These are phyloP conservation scores for Mikania micrantha DNA, from an alignment of 129 eudicot species.

Conservation along the genomic window DNA sequence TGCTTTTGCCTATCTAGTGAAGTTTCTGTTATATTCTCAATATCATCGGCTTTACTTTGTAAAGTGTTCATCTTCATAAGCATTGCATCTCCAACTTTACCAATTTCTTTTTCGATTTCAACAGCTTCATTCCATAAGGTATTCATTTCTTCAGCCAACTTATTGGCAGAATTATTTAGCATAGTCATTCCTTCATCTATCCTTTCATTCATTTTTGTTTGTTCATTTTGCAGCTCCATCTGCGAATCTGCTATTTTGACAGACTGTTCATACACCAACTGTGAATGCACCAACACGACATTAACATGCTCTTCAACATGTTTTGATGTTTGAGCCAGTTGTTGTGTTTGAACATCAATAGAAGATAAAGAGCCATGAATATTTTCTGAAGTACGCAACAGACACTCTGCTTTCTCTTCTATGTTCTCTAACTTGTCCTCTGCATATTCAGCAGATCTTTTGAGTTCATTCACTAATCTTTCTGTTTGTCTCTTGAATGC, in stretches of 20 bases:
- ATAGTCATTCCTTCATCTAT: conserved; percentile 49
- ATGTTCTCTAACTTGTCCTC: conserved; percentile 51
- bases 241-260: conserved; percentile 53
- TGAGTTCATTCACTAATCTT: conserved; percentile 64
- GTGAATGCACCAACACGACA: conserved; percentile 41
- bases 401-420: conserved; percentile 45
- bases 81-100: conserved; percentile 57
- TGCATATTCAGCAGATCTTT: conserved; percentile 53
- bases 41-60: conserved; percentile 64
- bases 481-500: conserved; percentile 72
- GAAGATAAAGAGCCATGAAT: conserved; percentile 51
- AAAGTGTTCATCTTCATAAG: conserved; percentile 44
- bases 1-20: conserved; percentile 62
- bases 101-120: conserved; percentile 67
- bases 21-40: conserved; percentile 43
- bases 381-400: conserved; percentile 41
- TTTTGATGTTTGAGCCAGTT: conserved; percentile 50
- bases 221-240: conserved; percentile 45
- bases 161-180: conserved; percentile 43
- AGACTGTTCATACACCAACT: conserved; percentile 43
- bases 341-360: conserved; percentile 40
- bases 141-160: conserved; percentile 44
- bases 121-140: conserved; percentile 44
- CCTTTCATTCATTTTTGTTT: conserved; percentile 45
- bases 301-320: conserved; percentile 34